phyloP scores from a whole-genome alignment of 345 rosid species.

The Iberis pinnata region DNA sequence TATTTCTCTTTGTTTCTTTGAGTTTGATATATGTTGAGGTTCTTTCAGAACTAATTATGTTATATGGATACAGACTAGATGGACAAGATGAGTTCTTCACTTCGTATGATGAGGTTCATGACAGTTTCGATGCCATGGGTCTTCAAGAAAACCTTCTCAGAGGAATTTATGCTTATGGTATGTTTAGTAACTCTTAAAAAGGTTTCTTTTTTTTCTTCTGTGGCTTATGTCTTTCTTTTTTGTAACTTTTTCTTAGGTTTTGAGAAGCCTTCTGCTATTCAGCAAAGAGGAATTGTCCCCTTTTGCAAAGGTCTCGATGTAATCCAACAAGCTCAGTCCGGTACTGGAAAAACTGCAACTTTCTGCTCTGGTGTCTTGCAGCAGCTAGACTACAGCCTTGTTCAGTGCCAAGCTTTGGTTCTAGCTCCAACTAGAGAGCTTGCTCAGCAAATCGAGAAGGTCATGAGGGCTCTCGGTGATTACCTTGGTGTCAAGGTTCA shows the following conservation, averaged over 20 bases:
- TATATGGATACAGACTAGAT: conserved; percentile 40
- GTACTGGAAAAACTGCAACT: conserved; percentile 76
- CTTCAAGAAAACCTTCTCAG: conserved; percentile 77
- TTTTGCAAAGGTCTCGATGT: conserved; percentile 75
- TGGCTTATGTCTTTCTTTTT: neutral
- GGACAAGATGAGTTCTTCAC: conserved; percentile 65
- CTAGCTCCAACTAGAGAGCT: conserved; percentile 74
- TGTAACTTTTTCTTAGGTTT: conserved; percentile 32
- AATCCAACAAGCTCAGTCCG: conserved; percentile 73
- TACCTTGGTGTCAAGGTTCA: conserved; percentile 78
- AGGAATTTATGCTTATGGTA: conserved; percentile 82
- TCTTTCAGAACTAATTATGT: too few species aligned
- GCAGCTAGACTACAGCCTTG: conserved; percentile 55
- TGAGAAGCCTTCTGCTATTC: conserved; percentile 88
- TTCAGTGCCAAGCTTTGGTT: conserved; percentile 70
- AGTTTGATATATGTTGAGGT: too few species aligned
- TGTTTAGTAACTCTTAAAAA: neutral
- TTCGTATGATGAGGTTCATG: conserved; percentile 61
- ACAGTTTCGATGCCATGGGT: conserved; percentile 70
- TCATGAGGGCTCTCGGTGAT: conserved; percentile 80
- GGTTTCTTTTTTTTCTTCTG: neutral
- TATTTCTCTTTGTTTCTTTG: too few species aligned
- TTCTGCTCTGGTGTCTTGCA: conserved; percentile 73
- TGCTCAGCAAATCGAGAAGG: conserved; percentile 80
- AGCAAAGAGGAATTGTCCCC: conserved; percentile 77